phyloP scores from a whole-genome alignment of 2,329 filamentous ascomycete genomes.

The Cercospora sp. region DNA sequence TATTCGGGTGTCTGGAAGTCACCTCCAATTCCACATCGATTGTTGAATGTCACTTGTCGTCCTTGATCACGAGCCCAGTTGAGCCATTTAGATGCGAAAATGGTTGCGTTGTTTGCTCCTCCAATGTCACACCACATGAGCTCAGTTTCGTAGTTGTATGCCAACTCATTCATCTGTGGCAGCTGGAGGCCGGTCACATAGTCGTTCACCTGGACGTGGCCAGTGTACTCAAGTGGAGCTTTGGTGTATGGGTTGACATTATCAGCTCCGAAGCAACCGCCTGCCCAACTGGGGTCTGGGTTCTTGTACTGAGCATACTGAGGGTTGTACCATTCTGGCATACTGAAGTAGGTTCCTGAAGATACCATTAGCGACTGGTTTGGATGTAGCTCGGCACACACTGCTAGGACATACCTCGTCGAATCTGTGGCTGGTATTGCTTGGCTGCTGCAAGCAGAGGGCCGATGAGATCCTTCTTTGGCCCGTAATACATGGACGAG shows the following conservation, averaged over 20 bases:
- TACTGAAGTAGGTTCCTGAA: conserved; percentile 50
- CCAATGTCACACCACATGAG: conserved; percentile 53
- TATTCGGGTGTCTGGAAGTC: conserved; percentile 27
- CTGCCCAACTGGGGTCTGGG: conserved; percentile 8
- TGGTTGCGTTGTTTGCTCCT: conserved; percentile 38
- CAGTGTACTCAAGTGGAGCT: conserved; percentile 45
- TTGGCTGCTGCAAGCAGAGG: conserved; percentile 50
- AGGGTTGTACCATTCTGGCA: conserved; percentile 55
- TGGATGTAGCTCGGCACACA: neutral
- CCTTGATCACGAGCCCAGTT: conserved; percentile 39
- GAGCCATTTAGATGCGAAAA: conserved; percentile 44
- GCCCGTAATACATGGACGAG: conserved; percentile 45
- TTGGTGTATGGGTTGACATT: conserved; percentile 29
- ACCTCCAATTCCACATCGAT: conserved; percentile 7
- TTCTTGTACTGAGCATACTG: conserved; percentile 45
- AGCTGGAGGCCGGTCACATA: conserved; percentile 49
- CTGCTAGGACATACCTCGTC: conserved; percentile 28
- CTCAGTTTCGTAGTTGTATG: conserved; percentile 47
- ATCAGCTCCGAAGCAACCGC: conserved; percentile 5
- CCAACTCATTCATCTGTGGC: conserved; percentile 51
- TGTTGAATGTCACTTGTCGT: conserved; percentile 16
- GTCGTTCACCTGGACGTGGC: conserved; percentile 41
- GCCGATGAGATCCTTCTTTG: conserved; percentile 44
- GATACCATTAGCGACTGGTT: neutral
- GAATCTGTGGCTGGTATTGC: conserved; percentile 45